These are phyloP conservation scores for Calonectria pseudoreteaudii DNA, from an alignment of 2,329 filamentous ascomycete genomes.

Conservation along the genomic window DNA sequence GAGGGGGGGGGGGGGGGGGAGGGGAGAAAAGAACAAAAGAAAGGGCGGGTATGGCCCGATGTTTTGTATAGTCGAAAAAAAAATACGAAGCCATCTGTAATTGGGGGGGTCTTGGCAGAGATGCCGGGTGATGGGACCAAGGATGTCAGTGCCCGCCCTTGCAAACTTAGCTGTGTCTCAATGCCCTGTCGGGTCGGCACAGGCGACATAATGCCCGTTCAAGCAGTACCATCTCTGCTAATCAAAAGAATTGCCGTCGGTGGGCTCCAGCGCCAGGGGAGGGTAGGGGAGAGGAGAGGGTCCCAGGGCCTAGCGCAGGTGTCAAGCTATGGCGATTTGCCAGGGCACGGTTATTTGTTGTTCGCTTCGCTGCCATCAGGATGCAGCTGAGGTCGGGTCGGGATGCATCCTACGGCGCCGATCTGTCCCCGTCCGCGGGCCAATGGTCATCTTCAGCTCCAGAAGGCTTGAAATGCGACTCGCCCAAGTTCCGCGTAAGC, in stretches of 20 bases:
- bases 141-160: conserved; percentile 2
- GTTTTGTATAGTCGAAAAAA: background rate
- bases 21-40: background rate
- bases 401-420: conserved; percentile 1
- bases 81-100: background rate
- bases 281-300: too few relatives aligned
- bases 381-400: background rate
- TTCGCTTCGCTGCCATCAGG: background rate
- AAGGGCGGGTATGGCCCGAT: background rate
- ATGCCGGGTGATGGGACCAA: background rate
- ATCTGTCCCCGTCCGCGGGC: background rate
- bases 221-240: background rate
- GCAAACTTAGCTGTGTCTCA: conserved; percentile 2
- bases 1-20: background rate
- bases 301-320: background rate
- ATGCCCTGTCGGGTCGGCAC: background rate
- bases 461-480: background rate
- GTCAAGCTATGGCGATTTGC: background rate
- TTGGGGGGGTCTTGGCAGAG: background rate
- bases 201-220: background rate
- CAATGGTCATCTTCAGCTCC: background rate
- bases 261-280: background rate
- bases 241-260: background rate
- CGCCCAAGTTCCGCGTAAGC: background rate
- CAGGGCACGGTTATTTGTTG: background rate